Percentiles rank a stretch among this genome's conserved stretches.
Conservation (phyloP, 768 basidiomycete species). For the Dacryopinax primogenitus region DNA sequence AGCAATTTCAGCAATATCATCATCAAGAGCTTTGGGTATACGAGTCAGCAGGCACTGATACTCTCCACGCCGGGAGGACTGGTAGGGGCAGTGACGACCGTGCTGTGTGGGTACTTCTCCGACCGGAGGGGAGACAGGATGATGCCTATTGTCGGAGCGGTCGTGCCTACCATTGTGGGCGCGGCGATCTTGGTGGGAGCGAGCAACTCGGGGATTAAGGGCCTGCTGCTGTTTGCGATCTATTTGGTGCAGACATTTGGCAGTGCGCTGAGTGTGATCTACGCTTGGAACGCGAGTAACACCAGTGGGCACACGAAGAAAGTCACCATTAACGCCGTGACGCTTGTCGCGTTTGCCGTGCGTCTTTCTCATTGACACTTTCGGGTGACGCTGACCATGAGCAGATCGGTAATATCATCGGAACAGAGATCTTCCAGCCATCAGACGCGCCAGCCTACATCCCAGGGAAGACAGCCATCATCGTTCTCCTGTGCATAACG, state of each 20-base stretch:
- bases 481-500: constrained; percentile 44
- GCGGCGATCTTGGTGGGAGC: constrained; percentile 44
- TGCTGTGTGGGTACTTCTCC: constrained; percentile 51
- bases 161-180: constrained; percentile 48
- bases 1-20: constrained; percentile 54
- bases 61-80: constrained; percentile 44
- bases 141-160: constrained; percentile 45
- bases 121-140: constrained; percentile 52
- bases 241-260: constrained; percentile 47
- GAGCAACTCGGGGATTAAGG: constrained; percentile 37
- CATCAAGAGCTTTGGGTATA: constrained; percentile 52
- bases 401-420: constrained; percentile 44
- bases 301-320: constrained; percentile 57
- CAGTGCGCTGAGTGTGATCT: constrained; percentile 44
- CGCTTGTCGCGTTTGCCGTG: background rate
- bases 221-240: constrained; percentile 43
- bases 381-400: background rate
- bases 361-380: background rate
- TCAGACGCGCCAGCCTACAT: constrained; percentile 50
- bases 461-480: constrained; percentile 53
- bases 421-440: constrained; percentile 50
- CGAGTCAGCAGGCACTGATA: constrained; percentile 49
- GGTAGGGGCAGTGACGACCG: constrained; percentile 36
- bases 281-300: constrained; percentile 54
- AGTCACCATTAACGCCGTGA: constrained; percentile 18